These are phyloP conservation scores for Schizophyllum commune DNA, from an alignment of 1,284 basidiomycete species.

Conservation along the genomic window DNA sequence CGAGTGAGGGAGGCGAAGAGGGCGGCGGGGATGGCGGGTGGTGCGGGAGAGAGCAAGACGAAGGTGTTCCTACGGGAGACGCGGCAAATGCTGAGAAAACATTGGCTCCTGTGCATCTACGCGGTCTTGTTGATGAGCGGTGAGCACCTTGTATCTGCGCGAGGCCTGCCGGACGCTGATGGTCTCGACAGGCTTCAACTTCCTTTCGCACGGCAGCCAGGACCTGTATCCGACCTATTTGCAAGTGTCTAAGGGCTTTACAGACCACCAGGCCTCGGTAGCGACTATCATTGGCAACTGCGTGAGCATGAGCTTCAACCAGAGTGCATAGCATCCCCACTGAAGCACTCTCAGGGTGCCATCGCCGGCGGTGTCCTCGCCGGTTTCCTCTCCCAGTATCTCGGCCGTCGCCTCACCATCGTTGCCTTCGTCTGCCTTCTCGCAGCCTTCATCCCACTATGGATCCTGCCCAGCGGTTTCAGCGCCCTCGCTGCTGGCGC, in stretches of 20 bases:
- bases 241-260: conserved; percentile 51
- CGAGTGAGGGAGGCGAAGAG: conserved; percentile 32
- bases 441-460: conserved; percentile 69
- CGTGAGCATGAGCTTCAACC: conserved; percentile 32
- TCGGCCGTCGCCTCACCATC: conserved; percentile 85
- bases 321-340: neutral
- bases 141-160: conserved; percentile 22
- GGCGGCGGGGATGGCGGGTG: conserved; percentile 34
- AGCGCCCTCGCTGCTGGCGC: conserved; percentile 64
- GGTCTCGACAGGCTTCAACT: conserved; percentile 71
- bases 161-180: neutral
- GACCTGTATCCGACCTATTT: conserved; percentile 82
- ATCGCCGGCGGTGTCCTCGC: conserved; percentile 67
- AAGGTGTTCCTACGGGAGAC: conserved; percentile 70
- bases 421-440: conserved; percentile 44
- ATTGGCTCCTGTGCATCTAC: conserved; percentile 87
- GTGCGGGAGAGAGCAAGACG: conserved; percentile 45
- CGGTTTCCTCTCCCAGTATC: conserved; percentile 75
- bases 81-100: conserved; percentile 68
- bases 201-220: conserved; percentile 83
- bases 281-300: conserved; percentile 91
- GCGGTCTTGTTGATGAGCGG: conserved; percentile 74
- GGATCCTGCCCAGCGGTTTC: conserved; percentile 75
- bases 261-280: conserved; percentile 56
- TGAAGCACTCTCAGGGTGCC: conserved; percentile 1